These are phyloP conservation scores for Hyphopichia buzzinii DNA, from an alignment of 1,139 yeast species.

Conservation along the genomic window DNA sequence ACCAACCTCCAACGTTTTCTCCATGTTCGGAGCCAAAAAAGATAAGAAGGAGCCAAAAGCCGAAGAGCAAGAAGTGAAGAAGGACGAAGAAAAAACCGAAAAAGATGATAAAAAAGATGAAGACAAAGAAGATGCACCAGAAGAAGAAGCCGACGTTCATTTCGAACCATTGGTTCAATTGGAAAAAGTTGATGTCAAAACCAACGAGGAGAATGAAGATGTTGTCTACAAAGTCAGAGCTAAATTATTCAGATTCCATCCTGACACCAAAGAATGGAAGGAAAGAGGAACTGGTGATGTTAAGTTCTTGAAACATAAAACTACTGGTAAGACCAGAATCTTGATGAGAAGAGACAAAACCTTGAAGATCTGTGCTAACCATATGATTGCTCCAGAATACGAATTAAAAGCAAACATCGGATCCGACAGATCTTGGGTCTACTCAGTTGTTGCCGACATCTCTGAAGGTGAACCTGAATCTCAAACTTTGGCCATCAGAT, in stretches of 20 bases:
- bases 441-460: constrained; percentile 89
- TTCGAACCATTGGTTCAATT: constrained; percentile 94
- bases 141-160: constrained; percentile 91
- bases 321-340: constrained; percentile 75
- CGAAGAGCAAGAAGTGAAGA: constrained; percentile 34
- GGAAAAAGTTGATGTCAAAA: constrained; percentile 88
- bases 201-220: constrained; percentile 95
- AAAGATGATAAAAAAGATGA: constrained; percentile 28
- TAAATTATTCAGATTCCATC: constrained; percentile 86
- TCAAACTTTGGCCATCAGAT: constrained; percentile 93
- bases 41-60: constrained; percentile 52
- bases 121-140: constrained; percentile 64
- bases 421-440: constrained; percentile 98
- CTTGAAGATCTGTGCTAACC: constrained; percentile 96
- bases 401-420: constrained; percentile 91
- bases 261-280: constrained; percentile 91
- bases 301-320: constrained; percentile 87
- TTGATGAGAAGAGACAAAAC: constrained; percentile 99
- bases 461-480: constrained; percentile 97
- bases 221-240: constrained; percentile 88
- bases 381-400: constrained; percentile 82
- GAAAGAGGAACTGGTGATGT: constrained; percentile 99
- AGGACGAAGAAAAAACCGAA: constrained; percentile 29
- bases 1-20: constrained; percentile 77
- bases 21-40: constrained; percentile 88